phyloP scores from a whole-genome alignment of 495 filamentous ascomycete genomes.

The Pyrenula aspistea region DNA sequence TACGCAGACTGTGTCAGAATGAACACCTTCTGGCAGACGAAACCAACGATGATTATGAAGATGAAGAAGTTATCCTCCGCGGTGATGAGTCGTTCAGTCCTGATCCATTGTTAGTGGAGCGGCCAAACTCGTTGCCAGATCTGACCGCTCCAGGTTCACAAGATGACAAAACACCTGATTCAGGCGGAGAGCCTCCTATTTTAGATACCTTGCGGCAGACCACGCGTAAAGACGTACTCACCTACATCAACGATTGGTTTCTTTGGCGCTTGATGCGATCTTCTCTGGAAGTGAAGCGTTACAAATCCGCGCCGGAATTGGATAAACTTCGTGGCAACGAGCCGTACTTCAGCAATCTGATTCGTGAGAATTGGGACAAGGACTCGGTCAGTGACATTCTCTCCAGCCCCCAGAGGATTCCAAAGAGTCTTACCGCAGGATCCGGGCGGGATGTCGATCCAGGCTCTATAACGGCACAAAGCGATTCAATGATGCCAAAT shows the following conservation, averaged over 20 bases:
- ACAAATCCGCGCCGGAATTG: conserved; percentile 14
- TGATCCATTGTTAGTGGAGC: background rate
- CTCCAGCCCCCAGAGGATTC: background rate
- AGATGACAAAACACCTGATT: conserved; percentile 4
- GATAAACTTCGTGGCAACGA: conserved; percentile 13
- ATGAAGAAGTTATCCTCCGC: background rate
- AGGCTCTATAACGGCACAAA: background rate
- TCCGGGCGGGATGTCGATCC: too few relatives aligned
- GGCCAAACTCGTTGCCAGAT: background rate
- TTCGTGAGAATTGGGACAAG: conserved; percentile 13
- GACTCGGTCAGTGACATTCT: conserved; percentile 7
- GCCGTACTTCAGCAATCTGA: conserved; percentile 14
- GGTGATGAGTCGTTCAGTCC: background rate
- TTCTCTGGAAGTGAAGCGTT: conserved; percentile 13
- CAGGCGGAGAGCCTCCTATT: conserved; percentile 8
- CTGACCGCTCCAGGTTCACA: background rate
- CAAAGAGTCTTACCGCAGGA: background rate
- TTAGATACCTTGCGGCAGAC: background rate
- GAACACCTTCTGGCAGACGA: conserved; percentile 7
- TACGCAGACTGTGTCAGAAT: conserved; percentile 10
- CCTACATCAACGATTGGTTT: conserved; percentile 21
- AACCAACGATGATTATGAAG: conserved; percentile 1
- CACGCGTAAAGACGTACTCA: conserved; percentile 1
- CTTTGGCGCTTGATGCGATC: conserved; percentile 20
- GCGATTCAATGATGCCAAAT: background rate